phyloP scores from a whole-genome alignment of 2,329 filamentous ascomycete species.

The Monilinia fructigena region DNA sequence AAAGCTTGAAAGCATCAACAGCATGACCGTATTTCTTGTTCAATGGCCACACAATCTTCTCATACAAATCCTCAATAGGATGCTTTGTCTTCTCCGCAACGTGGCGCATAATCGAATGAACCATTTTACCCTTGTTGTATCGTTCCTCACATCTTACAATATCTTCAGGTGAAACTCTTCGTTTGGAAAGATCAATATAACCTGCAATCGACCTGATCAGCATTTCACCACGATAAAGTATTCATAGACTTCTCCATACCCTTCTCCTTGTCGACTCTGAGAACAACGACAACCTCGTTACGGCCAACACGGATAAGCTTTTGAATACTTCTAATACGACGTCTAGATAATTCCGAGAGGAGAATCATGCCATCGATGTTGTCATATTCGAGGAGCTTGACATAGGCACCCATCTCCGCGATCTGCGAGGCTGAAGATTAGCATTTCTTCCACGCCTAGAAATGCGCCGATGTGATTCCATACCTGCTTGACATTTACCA shows the following conservation, averaged over 20 bases:
- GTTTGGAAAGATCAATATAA: conserved; percentile 98
- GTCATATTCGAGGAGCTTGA: conserved; percentile 99
- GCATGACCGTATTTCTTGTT: conserved; percentile 97
- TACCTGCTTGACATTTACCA: conserved; percentile 99
- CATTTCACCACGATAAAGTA: not conserved
- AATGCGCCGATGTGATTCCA: conserved; percentile 34
- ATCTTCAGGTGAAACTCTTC: conserved; percentile 95
- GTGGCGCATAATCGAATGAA: conserved; percentile 98
- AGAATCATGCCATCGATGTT: conserved; percentile 99
- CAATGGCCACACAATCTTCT: conserved; percentile 92
- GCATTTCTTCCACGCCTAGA: conserved; percentile 6
- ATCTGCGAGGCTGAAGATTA: conserved; percentile 56
- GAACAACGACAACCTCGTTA: conserved; percentile 97
- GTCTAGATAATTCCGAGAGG: conserved; percentile 92
- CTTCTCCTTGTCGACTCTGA: conserved; percentile 99
- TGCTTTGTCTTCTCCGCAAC: conserved; percentile 95
- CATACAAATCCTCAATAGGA: conserved; percentile 92
- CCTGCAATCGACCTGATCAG: conserved; percentile 46
- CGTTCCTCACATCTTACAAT: conserved; percentile 98
- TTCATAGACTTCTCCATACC: conserved; percentile 49
- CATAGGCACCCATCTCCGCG: conserved; percentile 99
- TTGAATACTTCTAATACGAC: conserved; percentile 98
- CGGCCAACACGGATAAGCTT: conserved; percentile 97
- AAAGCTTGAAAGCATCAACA: conserved; percentile 97
- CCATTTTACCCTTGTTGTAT: conserved; percentile 99